Evolutionary conservation across 768 basidiomycete species (phyloP), one percentile per base, ranked within the genome.

Genomic region (Macrolepiota dolichaula): DNA sequence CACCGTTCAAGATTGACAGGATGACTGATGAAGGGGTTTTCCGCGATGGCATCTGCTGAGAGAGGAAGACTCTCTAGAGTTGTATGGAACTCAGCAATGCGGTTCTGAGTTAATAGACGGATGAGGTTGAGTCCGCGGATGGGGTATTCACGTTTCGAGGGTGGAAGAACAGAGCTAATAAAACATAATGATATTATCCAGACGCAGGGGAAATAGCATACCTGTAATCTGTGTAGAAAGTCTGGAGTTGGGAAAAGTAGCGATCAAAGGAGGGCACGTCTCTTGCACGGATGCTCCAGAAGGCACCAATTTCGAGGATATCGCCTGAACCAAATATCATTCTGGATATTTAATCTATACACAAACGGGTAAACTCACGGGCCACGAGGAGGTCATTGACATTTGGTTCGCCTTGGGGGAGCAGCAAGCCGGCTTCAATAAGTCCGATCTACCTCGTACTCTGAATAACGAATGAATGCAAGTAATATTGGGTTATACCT

Each of bases 31-130:
- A 80, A 93, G 5, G 86, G 83, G 71, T 90, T 91, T 35, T 85
- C 79, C 32, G 79, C 76, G 63, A 89, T 86, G 49, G 81, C 81
- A 64, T 89, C 87, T 0, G 89, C 85, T 13, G 59, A 60, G 17
- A 60, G 52, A 44, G 85, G 83, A 37, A 99, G 84, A 38, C 92
- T 91, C 73, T 99, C 96, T 51, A 99, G 85, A 12, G 94, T 88
- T 22, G 95, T 97, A 74, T 99, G 96, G 78, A 98, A 98, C 72
- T 96, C 93, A 36, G 96, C 95, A 66, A 98, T 96, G 70, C 94
- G 88, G 74, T 97, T 97, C 72, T 94, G 92, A 9, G 93, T 94
- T 68, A 99, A 87, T 62, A 98, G 86, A 50, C 92, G 90, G 70
- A 98, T 94, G 73, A 99, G 91, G 71, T 96, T 90, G 36, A 99